Evolutionary conservation across 805 yeast genomes (phyloP), one percentile per base, ranked within the genome.

Genomic region (Nakazawaea ishiwadae): DNA sequence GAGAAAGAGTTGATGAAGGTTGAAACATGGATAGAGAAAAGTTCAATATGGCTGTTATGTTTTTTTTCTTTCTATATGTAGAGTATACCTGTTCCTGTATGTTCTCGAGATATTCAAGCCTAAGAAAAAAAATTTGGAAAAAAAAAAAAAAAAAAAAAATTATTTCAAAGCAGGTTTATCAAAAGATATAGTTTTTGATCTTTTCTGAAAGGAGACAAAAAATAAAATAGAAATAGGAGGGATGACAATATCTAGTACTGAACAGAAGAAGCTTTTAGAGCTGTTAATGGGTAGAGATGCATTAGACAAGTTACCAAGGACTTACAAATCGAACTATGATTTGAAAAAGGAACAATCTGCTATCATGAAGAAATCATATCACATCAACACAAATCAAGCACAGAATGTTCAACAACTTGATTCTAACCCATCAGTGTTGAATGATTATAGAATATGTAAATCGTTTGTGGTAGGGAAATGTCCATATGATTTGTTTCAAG

Each of bases 391-490:
- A 16, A 31, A 20, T 27, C 50, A 14, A 18, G 27, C 31, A 38
- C 24, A 3, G 12, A 12, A 24, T n/a, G 8, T 16, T 6, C 29
- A 26, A 20, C 31, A 31, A 26, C 34, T 24, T 5, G 41, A 34
- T 9, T 18, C 40, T 4, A 57, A 56, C 44, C 54, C 60, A 4
- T 35, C 51, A 47, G 58, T 70, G 39, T 58, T 81, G 38, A 60
- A 63, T 27, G 81, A 79, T 40, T 70, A 77, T 11, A 66, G 77
- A 33, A 79, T 88, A 5, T 90, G 98, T 61, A 84, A 84, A 56
- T 69, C 84, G 15, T 90, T 81, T 56, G 59, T 90, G n/a, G 86
- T 87, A 12, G 96, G 93, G 0, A 73, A 76, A 7, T 90, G 98
- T 51, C 91, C 96, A 0, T 81, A 84, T 57, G 96, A 89, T 48